Conservation (phyloP, 129 eudicot species). For the Gnaphalium uliginosum region DNA sequence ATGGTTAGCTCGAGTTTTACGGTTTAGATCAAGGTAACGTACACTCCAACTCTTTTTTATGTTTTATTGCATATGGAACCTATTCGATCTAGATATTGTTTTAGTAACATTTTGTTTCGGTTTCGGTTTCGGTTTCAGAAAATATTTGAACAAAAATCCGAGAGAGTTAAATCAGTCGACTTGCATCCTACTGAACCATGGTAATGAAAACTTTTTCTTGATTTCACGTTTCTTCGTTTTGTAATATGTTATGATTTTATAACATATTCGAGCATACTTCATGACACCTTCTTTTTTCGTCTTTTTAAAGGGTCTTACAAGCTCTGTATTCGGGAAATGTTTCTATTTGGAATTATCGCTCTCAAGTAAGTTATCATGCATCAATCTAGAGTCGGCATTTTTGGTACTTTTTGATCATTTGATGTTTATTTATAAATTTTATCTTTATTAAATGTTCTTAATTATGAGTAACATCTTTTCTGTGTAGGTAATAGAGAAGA, state of each 20-base stretch:
- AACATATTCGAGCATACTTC: background rate
- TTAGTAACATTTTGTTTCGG: background rate
- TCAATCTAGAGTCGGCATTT: background rate
- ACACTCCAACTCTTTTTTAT: background rate
- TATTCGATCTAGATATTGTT: background rate
- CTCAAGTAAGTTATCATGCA: conserved; percentile 54
- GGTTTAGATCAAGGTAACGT: conserved; percentile 31
- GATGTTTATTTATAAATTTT: no score
- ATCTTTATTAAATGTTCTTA: background rate
- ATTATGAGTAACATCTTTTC: background rate
- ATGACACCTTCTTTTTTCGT: background rate
- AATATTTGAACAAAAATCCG: conserved; percentile 70
- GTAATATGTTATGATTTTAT: background rate
- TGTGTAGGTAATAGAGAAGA: conserved; percentile 59
- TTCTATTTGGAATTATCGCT: conserved; percentile 72
- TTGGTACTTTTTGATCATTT: background rate
- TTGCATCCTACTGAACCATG: conserved; percentile 92
- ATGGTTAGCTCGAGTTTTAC: conserved; percentile 5
- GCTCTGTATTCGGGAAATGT: conserved; percentile 77
- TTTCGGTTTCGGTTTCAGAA: conserved; percentile 43
- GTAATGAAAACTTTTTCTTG: conserved; percentile 32
- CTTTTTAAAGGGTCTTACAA: conserved; percentile 53
- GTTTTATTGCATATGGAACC: background rate
- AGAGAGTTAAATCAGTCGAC: conserved; percentile 84
- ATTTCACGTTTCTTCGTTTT: background rate